Conservation (phyloP, 805 yeast genomes). For the Candida boidinii region DNA sequence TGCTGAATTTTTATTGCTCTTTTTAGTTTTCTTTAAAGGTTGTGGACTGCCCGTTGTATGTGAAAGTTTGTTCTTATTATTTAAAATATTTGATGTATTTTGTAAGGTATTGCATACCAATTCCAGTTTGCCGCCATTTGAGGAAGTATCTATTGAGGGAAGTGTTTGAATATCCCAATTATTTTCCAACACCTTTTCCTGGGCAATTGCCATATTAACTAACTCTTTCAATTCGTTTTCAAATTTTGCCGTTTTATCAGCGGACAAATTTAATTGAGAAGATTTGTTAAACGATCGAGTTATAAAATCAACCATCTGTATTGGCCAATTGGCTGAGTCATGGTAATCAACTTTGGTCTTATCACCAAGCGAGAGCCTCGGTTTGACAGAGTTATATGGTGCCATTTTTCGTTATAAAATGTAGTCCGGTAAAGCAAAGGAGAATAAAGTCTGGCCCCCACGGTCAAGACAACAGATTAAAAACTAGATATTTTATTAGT, state of each 20-base stretch:
- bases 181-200: slow-evolving; percentile 34
- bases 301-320: slow-evolving; percentile 42
- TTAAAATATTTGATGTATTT: background rate
- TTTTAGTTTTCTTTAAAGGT: too few relatives aligned
- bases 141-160: slow-evolving; percentile 29
- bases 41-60: too few relatives aligned
- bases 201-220: slow-evolving; percentile 38
- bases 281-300: slow-evolving; percentile 35
- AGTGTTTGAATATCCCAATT: slow-evolving; percentile 46
- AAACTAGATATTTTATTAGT: too few relatives aligned
- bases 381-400: slow-evolving; percentile 13
- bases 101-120: slow-evolving; percentile 10
- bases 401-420: slow-evolving; percentile 2
- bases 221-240: slow-evolving; percentile 41
- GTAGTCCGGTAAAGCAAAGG: too few relatives aligned
- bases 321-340: slow-evolving; percentile 43
- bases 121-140: slow-evolving; percentile 7
- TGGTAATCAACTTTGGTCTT: slow-evolving; percentile 8
- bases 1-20: slow-evolving; percentile 2
- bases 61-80: too few relatives aligned
- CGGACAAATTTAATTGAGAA: slow-evolving; percentile 24
- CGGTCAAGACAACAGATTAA: too few relatives aligned
- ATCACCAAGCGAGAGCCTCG: slow-evolving; percentile 13
- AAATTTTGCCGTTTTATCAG: slow-evolving; percentile 26
- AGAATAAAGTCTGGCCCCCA: too few relatives aligned